phyloP scores from a whole-genome alignment of 108 stramenopile genomes.

The Pseudonitzschia delicatissima region DNA sequence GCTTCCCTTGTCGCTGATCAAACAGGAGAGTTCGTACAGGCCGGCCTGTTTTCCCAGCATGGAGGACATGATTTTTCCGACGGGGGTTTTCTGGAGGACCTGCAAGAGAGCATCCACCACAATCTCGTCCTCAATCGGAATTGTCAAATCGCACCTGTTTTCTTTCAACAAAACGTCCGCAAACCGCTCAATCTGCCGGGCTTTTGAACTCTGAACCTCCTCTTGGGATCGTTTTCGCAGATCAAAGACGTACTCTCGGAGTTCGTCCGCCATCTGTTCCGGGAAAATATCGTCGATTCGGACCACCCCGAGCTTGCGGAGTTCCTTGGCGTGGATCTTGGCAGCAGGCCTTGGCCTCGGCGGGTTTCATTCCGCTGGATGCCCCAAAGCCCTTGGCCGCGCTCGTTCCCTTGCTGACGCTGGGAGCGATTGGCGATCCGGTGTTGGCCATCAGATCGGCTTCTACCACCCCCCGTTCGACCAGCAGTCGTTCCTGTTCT shows the following conservation, averaged over 20 bases:
- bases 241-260: constrained; percentile 51
- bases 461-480: constrained; percentile 55
- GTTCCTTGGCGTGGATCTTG: constrained; percentile 53
- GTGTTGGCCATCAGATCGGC: constrained; percentile 35
- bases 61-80: constrained; percentile 45
- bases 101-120: constrained; percentile 36
- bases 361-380: constrained; percentile 7
- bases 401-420: constrained; percentile 32
- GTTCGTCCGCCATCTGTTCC: constrained; percentile 40
- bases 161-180: constrained; percentile 75
- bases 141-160: constrained; percentile 77
- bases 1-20: constrained; percentile 72
- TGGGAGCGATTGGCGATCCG: constrained; percentile 29
- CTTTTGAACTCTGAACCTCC: constrained; percentile 40
- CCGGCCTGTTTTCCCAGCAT: constrained; percentile 53
- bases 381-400: constrained; percentile 12
- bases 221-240: constrained; percentile 36
- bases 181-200: constrained; percentile 53
- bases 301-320: constrained; percentile 66
- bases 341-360: constrained; percentile 44
- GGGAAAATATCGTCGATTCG: constrained; percentile 71
- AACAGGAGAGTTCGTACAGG: constrained; percentile 65
- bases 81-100: constrained; percentile 43
- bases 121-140: constrained; percentile 47
- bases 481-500: constrained; percentile 68